Base-by-base conservation (phyloP, 2,329 filamentous ascomycete species). In the Tothia fuscella region DNA sequence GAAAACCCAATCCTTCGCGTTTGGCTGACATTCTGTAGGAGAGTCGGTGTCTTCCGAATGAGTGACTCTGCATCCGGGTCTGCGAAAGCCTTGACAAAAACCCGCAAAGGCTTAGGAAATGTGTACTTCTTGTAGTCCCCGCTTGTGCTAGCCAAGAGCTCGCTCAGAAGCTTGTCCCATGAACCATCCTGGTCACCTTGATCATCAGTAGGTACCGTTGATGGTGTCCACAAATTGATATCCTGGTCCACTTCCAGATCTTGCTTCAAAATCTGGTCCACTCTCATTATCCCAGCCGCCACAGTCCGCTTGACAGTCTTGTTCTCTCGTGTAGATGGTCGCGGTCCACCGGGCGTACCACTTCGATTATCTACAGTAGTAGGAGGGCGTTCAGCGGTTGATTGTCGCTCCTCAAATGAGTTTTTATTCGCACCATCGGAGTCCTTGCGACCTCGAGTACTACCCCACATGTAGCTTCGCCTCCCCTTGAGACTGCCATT, bases 1-100 rank as follows among this genome's bases (percentile, higher is more conserved):
- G 89, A 85, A 57, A 98, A 96, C 2, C 88, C 91, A 59, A 96
- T 88, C 57, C 91, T 91, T 52, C 72, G 81, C 1, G 88, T 93
- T 58, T 82, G 82, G 44, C 72, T 71, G 46, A 96, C 75, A 39
- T 82, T 80, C 38, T 93, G 81, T 12, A 98, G 74, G 12, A 93
- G 65, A 0, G 89, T 96, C 0, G 91, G 91, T 3, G 86, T 94
- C 36, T 81, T 78, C 53, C 82, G 85, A 54, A 96, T 82, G 30
- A 98, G 71, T 0, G 65, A 68, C 49, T 93, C 86, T 1, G 86
- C 78, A 52, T 96, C 86, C 1, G 76, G 68, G 51, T 82, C 74
- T 26, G 77, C 72, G 57, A 95, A 95, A 2, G 82, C 72, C 50
- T 80, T 82, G 12, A 95, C 65, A 46, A 84, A 81, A 1, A 95